Conservation (phyloP, 345 rosid genomes). For the Eucalyptus coolabah region DNA sequence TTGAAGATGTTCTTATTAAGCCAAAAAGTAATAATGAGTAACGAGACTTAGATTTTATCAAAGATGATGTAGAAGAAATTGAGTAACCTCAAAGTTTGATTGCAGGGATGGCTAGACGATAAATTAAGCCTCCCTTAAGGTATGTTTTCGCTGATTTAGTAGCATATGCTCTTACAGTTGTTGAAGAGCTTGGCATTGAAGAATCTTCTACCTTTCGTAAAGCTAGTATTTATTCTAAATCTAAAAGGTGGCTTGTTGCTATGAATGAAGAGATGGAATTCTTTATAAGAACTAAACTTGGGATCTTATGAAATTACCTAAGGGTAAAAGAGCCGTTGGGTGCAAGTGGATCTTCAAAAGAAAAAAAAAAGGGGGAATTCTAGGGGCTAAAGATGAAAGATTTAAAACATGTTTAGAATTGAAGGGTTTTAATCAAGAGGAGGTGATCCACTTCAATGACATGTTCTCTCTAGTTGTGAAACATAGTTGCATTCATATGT, state of each 20-base stretch:
- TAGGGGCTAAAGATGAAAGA: background rate
- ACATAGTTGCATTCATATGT: background rate
- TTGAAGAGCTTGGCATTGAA: background rate
- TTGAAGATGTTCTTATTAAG: no score
- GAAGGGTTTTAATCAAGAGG: background rate
- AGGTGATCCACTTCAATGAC: background rate
- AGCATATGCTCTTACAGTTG: background rate
- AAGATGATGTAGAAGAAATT: no score
- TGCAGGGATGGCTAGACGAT: accelerated
- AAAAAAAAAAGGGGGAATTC: no score
- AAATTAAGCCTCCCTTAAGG: no score
- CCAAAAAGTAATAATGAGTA: no score
- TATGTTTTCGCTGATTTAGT: no score
- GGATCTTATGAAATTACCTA: no score
- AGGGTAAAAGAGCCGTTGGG: no score
- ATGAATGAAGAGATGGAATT: background rate
- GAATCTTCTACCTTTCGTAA: background rate
- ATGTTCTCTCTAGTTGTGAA: background rate
- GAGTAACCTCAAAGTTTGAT: no score
- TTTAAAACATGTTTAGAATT: background rate
- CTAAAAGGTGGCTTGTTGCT: background rate
- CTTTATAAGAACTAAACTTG: background rate
- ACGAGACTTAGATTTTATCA: no score
- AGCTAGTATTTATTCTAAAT: background rate
- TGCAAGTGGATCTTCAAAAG: background rate